Conservation (phyloP, 148 eudicot species). For the Silene conica region DNA sequence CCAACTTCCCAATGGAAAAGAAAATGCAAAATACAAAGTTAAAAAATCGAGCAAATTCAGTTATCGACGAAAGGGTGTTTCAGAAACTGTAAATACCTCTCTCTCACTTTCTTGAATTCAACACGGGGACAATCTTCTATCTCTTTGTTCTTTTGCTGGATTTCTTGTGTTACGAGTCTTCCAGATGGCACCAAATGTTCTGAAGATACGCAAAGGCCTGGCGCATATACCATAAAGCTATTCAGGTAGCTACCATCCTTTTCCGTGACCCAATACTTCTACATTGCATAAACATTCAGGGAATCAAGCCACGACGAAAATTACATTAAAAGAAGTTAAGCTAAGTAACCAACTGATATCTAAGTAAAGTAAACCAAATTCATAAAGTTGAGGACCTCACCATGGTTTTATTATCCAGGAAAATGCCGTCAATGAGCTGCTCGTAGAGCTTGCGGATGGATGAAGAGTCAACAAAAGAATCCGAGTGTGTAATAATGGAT, state of each 20-base stretch:
- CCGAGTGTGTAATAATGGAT: conserved; percentile 12
- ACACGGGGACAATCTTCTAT: not conserved
- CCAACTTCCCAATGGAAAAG: not conserved
- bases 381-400: not conserved
- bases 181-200: not conserved
- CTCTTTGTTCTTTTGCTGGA: no score
- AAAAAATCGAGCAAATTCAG: not conserved
- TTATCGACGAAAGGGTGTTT: not conserved
- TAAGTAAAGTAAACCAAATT: not conserved
- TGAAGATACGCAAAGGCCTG: not conserved
- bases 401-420: conserved; percentile 4
- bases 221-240: conserved; percentile 25
- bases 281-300: not conserved
- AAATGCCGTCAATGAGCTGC: conserved; percentile 5
- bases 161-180: not conserved
- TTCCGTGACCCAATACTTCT: conserved; percentile 20
- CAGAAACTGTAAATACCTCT: conserved; percentile 9
- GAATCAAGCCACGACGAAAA: not conserved
- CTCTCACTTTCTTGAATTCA: not conserved
- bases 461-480: conserved; percentile 15
- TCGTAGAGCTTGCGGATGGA: conserved; percentile 6
- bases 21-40: not conserved
- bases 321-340: not conserved
- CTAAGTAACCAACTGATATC: not conserved
- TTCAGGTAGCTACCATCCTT: conserved; percentile 7